These are phyloP conservation scores for Trametes gibbosa DNA, from an alignment of 768 basidiomycete genomes.

Conservation along the genomic window DNA sequence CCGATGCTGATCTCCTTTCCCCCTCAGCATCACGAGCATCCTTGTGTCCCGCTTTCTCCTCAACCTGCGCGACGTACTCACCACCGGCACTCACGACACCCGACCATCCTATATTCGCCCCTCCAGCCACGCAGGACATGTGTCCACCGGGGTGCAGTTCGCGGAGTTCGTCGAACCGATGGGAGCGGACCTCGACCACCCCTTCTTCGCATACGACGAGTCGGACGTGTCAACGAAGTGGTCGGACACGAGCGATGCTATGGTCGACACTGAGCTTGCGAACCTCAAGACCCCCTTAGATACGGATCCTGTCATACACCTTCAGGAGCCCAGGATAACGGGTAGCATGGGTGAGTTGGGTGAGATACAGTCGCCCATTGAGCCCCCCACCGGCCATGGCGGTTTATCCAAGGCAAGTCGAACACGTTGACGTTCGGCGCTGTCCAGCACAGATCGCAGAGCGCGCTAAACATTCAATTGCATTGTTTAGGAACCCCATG, in stretches of 20 bases:
- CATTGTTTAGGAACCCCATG: no score
- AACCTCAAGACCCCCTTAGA: neutral
- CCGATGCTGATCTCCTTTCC: neutral
- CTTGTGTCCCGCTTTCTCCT: constrained; percentile 14
- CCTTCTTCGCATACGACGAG: neutral
- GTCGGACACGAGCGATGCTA: neutral
- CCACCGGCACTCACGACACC: neutral
- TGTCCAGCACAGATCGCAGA: no score
- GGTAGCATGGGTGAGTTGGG: no score
- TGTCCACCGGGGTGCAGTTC: neutral
- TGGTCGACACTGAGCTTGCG: neutral
- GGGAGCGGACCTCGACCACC: constrained; percentile 5
- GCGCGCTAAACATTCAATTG: no score
- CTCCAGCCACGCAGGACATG: neutral
- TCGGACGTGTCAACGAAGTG: neutral
- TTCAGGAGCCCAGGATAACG: no score
- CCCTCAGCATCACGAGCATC: constrained; percentile 6
- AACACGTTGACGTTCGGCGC: no score
- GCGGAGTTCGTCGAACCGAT: constrained; percentile 10
- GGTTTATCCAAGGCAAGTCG: no score
- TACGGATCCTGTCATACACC: no score
- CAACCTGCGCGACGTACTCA: constrained; percentile 6
- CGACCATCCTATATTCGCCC: constrained; percentile 4
- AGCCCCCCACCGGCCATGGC: no score
- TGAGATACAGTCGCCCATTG: no score